These are phyloP conservation scores for Marchantia paleacea DNA, from an alignment of 225 moss, liverwort and hornwort genomes.

Conservation along the genomic window DNA sequence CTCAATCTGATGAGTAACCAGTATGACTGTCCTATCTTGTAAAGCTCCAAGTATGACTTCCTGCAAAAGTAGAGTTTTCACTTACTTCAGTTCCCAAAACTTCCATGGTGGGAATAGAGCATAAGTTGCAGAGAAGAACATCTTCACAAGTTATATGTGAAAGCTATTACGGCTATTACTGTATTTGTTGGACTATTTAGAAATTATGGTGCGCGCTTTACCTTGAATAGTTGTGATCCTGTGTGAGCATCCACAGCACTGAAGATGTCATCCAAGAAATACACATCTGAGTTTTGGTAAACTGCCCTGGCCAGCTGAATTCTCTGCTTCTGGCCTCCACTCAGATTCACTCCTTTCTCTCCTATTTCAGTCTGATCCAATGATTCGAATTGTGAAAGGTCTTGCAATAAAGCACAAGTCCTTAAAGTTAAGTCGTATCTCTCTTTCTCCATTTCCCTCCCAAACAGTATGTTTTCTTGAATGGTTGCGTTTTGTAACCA, in stretches of 20 bases:
- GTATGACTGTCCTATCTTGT: constrained; percentile 48
- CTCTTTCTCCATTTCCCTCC: constrained; percentile 46
- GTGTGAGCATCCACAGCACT: constrained; percentile 95
- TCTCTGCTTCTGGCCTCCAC: constrained; percentile 92
- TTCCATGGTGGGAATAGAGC: not conserved
- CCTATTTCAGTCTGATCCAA: constrained; percentile 85
- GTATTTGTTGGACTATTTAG: too few species aligned
- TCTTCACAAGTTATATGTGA: too few species aligned
- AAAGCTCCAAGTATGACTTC: constrained; percentile 50
- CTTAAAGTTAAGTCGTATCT: constrained; percentile 53
- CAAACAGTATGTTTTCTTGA: constrained; percentile 73
- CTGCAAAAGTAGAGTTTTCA: constrained; percentile 9
- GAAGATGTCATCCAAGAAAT: constrained; percentile 80
- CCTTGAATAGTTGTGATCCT: constrained; percentile 73
- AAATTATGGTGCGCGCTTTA: not conserved
- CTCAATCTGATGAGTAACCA: constrained; percentile 66
- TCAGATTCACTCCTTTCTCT: constrained; percentile 75
- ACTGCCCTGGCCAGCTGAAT: constrained; percentile 89
- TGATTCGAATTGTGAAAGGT: constrained; percentile 60
- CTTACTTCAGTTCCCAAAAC: not conserved
- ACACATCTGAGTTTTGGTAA: constrained; percentile 75
- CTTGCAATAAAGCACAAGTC: constrained; percentile 50
- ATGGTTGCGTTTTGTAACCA: constrained; percentile 89
- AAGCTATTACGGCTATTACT: too few species aligned
- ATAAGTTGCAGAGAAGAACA: not conserved